Percentiles rank a stretch among this genome's conserved stretches.
Evolutionary conservation across 148 eudicot genomes (phyloP).

Genomic region (Chenopodium suecicum): DNA sequence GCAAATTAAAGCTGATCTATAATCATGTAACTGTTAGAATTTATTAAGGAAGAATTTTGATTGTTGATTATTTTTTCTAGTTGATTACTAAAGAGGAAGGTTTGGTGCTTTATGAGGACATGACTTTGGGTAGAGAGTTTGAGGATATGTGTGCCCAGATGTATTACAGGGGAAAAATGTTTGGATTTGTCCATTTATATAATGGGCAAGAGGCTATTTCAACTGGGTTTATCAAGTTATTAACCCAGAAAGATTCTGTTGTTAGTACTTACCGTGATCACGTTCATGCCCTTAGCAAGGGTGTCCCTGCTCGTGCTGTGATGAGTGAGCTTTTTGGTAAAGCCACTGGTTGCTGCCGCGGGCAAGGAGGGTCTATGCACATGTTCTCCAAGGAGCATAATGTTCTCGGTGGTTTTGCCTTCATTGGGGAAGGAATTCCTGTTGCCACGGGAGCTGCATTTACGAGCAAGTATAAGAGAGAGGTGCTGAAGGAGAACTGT

Average conservation of each 20-base stretch:
- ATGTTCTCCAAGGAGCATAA: slow-evolving; percentile 94
- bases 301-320: slow-evolving; percentile 76
- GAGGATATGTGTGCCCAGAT: slow-evolving; percentile 99
- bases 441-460: slow-evolving; percentile 95
- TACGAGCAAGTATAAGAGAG: slow-evolving; percentile 73
- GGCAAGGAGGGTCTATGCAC: slow-evolving; percentile 99
- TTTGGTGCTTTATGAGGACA: slow-evolving; percentile 78
- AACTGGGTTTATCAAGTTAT: slow-evolving; percentile 83
- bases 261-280: slow-evolving; percentile 92
- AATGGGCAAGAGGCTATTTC: slow-evolving; percentile 98
- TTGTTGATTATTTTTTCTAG: slow-evolving; percentile 37
- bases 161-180: slow-evolving; percentile 98
- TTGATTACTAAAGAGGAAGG: slow-evolving; percentile 91
- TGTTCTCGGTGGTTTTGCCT: slow-evolving; percentile 92
- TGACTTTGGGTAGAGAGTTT: slow-evolving; percentile 73
- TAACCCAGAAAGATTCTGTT: slow-evolving; percentile 69
- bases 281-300: slow-evolving; percentile 86
- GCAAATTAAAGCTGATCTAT: not conserved
- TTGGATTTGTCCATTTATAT: slow-evolving; percentile 90
- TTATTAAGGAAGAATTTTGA: not conserved
- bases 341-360: slow-evolving; percentile 89
- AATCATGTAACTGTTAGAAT: not conserved
- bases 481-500: slow-evolving; percentile 72
- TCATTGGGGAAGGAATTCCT: slow-evolving; percentile 96
- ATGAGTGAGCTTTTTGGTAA: slow-evolving; percentile 98